A percentile compares a stretch with the other conserved stretches of the same genome.
These are phyloP conservation scores for Plasmodium gallinaceum DNA, from an alignment of 169 alveolate genomes.

Conservation along the genomic window DNA sequence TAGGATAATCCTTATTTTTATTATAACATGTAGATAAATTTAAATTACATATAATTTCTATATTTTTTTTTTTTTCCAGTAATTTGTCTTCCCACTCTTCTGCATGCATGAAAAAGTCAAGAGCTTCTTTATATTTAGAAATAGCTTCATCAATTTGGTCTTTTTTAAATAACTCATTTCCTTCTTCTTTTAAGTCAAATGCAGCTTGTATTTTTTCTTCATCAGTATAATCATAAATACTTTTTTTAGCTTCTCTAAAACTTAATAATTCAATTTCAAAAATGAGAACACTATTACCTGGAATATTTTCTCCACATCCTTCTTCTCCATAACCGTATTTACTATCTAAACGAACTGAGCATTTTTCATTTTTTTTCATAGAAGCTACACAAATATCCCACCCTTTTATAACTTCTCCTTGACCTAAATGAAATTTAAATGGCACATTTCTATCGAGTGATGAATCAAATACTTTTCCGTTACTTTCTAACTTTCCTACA, in stretches of 20 bases:
- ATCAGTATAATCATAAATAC: conserved; percentile 82
- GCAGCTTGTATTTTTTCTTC: conserved; percentile 90
- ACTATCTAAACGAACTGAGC: conserved; percentile 60
- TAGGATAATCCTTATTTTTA: conserved; percentile 81
- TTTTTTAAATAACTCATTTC: conserved; percentile 83
- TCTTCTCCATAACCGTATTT: conserved; percentile 88
- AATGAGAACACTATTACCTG: conserved; percentile 85
- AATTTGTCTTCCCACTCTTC: conserved; percentile 74
- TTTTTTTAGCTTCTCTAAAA: conserved; percentile 82
- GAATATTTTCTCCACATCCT: conserved; percentile 88
- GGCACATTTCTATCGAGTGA: conserved; percentile 86
- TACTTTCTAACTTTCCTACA: conserved; percentile 85
- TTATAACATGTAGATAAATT: conserved; percentile 79
- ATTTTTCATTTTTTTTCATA: conserved; percentile 83
- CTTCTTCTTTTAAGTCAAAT: conserved; percentile 82
- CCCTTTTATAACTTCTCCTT: conserved; percentile 87
- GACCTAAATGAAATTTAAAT: conserved; percentile 87
- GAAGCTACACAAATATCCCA: conserved; percentile 88
- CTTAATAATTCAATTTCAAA: conserved; percentile 87
- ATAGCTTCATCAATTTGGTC: conserved; percentile 82
- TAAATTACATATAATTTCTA: conserved; percentile 58
- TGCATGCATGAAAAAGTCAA: conserved; percentile 65
- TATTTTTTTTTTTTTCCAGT: conserved; percentile 53
- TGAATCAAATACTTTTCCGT: conserved; percentile 88
- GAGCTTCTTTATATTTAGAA: conserved; percentile 82